These are phyloP conservation scores for Madurella fahalii DNA, from an alignment of 2,329 filamentous ascomycete species.

Conservation along the genomic window DNA sequence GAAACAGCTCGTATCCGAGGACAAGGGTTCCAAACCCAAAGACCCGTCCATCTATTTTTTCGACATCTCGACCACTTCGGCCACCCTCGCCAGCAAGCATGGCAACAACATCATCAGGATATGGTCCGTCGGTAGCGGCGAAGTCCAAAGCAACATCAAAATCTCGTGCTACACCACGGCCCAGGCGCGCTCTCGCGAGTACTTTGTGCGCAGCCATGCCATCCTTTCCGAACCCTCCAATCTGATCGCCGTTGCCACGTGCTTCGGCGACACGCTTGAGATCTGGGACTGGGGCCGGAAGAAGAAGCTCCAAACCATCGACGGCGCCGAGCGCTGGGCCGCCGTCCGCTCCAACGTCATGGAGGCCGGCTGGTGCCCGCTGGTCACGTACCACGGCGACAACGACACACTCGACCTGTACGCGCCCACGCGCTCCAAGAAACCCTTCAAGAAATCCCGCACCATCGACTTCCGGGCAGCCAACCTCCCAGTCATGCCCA, in stretches of 20 bases:
- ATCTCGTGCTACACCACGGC: slow-evolving; percentile 38
- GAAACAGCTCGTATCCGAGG: slow-evolving; percentile 22
- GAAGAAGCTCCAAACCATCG: slow-evolving; percentile 38
- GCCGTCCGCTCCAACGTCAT: slow-evolving; percentile 34
- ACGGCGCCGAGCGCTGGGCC: slow-evolving; percentile 37
- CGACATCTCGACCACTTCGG: slow-evolving; percentile 33
- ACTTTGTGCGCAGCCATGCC: slow-evolving; percentile 41
- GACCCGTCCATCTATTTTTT: slow-evolving; percentile 34
- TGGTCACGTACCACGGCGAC: slow-evolving; percentile 35
- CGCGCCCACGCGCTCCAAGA: slow-evolving; percentile 32
- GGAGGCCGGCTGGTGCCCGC: slow-evolving; percentile 32
- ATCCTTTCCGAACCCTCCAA: slow-evolving; percentile 39
- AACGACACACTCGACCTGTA: slow-evolving; percentile 34
- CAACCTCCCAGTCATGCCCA: slow-evolving; percentile 35
- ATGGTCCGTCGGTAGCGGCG: slow-evolving; percentile 27
- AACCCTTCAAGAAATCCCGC: slow-evolving; percentile 34
- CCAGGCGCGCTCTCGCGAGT: slow-evolving; percentile 37
- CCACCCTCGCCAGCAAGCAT: slow-evolving; percentile 34
- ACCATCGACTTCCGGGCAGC: slow-evolving; percentile 35
- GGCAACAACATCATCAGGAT: slow-evolving; percentile 30
- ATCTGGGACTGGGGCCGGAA: slow-evolving; percentile 39
- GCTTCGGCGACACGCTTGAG: slow-evolving; percentile 38
- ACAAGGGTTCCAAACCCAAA: slow-evolving; percentile 23
- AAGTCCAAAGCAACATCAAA: slow-evolving; percentile 32
- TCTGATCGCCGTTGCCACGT: slow-evolving; percentile 37